A percentile compares a stretch with the other conserved stretches of the same genome.
Conservation (phyloP, 495 filamentous ascomycete species). For the Aspergillus cristatus region DNA sequence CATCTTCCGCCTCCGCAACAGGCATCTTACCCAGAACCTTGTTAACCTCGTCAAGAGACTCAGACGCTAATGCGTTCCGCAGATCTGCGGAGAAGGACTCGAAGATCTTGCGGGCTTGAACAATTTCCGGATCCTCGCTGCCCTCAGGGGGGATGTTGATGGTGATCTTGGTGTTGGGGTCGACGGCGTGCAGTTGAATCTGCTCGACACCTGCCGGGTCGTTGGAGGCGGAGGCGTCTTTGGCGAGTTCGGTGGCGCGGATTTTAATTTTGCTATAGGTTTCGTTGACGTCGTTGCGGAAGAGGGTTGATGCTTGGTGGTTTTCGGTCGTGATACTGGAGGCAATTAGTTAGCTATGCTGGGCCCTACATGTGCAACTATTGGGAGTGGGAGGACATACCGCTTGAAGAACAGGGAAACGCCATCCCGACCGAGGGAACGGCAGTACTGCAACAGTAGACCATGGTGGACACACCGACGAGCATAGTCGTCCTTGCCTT, state of each 20-base stretch:
- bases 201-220: constrained; percentile 77
- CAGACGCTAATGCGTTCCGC: constrained; percentile 70
- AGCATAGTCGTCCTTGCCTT: constrained; percentile 64
- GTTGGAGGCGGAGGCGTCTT: constrained; percentile 54
- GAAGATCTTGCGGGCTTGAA: constrained; percentile 64
- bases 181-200: constrained; percentile 93
- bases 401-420: constrained; percentile 90
- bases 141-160: constrained; percentile 60
- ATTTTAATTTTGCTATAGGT: constrained; percentile 76
- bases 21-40: constrained; percentile 91
- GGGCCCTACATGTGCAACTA: neutral
- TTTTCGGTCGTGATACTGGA: constrained; percentile 74
- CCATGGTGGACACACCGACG: constrained; percentile 91
- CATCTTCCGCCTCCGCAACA: constrained; percentile 83
- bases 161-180: constrained; percentile 86
- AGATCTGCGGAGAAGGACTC: constrained; percentile 74
- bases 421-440: constrained; percentile 77
- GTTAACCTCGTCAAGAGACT: constrained; percentile 89
- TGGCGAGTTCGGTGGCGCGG: constrained; percentile 66
- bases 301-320: constrained; percentile 87
- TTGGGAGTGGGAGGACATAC: constrained; percentile 23
- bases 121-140: constrained; percentile 55
- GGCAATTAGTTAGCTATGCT: constrained; percentile 6
- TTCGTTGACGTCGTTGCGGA: constrained; percentile 81
- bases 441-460: constrained; percentile 87